Evolutionary conservation across 2,329 filamentous ascomycete genomes (phyloP).

Genomic region (Coniosporium tulheliwenetii): DNA sequence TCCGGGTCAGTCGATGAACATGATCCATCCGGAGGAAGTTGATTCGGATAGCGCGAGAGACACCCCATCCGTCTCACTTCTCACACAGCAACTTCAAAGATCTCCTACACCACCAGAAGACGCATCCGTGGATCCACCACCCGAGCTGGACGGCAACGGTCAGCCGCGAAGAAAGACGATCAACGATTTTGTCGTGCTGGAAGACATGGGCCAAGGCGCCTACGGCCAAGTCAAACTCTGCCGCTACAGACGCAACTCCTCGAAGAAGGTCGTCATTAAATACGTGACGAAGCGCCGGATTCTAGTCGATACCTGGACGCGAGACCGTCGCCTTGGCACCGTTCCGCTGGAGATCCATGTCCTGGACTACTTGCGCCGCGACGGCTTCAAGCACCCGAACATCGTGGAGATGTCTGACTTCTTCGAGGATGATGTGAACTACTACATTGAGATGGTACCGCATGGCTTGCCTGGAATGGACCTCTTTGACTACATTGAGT

Average conservation of each 20-base stretch:
- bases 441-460: constrained; percentile 97
- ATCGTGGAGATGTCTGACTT: constrained; percentile 57
- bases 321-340: constrained; percentile 81
- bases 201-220: constrained; percentile 96
- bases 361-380: constrained; percentile 75
- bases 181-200: constrained; percentile 76
- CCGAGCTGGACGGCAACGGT: constrained; percentile 13
- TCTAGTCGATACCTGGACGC: constrained; percentile 94
- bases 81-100: constrained; percentile 30
- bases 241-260: constrained; percentile 59
- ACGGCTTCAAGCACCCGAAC: constrained; percentile 46
- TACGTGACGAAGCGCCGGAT: constrained; percentile 96
- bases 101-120: constrained; percentile 4
- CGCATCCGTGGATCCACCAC: constrained; percentile 3
- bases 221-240: constrained; percentile 96
- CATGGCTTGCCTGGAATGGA: constrained; percentile 96
- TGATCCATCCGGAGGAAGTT: constrained; percentile 18
- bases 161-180: constrained; percentile 59
- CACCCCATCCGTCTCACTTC: constrained; percentile 26
- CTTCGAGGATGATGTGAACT: constrained; percentile 71
- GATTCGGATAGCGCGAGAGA: constrained; percentile 14
- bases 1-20: constrained; percentile 48
- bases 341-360: constrained; percentile 96
- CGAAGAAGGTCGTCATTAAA: constrained; percentile 83
- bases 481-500: constrained; percentile 95